Percentiles rank a stretch among this genome's conserved stretches.
phyloP scores from a whole-genome alignment of 2,329 filamentous ascomycete genomes.

The Drechslerella dactyloides region DNA sequence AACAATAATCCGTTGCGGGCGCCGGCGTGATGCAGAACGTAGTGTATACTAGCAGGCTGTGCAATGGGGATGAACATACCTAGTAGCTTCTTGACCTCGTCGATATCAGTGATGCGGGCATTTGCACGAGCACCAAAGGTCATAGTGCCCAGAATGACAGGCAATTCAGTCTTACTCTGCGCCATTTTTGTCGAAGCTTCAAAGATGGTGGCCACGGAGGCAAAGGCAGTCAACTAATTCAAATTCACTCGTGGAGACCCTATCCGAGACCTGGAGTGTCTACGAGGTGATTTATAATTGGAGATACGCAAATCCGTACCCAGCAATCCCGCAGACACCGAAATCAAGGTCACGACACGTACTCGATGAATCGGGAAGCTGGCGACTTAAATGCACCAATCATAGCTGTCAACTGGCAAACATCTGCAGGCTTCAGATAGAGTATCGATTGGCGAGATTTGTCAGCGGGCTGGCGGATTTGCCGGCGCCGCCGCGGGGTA shows the following conservation, averaged over 20 bases:
- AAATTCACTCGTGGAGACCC: background rate
- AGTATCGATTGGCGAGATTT: background rate
- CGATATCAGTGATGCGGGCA: conserved; percentile 31
- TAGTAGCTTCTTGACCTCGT: conserved; percentile 32
- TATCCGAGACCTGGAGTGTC: too few species aligned
- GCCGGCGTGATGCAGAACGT: too few species aligned
- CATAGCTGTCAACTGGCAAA: background rate
- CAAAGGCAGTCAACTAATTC: background rate
- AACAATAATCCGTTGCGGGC: too few species aligned
- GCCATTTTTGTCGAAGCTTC: conserved; percentile 22
- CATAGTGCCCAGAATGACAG: conserved; percentile 46
- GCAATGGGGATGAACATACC: background rate
- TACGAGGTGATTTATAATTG: too few species aligned
- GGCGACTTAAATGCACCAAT: background rate
- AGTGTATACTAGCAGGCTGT: background rate
- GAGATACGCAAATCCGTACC: too few species aligned
- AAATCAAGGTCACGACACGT: too few species aligned
- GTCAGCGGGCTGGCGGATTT: background rate
- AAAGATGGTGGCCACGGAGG: background rate
- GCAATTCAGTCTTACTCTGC: conserved; percentile 32
- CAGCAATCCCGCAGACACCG: too few species aligned
- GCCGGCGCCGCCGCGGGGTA: conserved; percentile 1
- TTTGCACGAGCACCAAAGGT: conserved; percentile 43
- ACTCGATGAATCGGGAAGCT: background rate
- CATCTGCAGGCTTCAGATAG: background rate